These are phyloP conservation scores for Penicillium hesseltinei DNA, from an alignment of 2,329 filamentous ascomycete genomes.

Conservation along the genomic window DNA sequence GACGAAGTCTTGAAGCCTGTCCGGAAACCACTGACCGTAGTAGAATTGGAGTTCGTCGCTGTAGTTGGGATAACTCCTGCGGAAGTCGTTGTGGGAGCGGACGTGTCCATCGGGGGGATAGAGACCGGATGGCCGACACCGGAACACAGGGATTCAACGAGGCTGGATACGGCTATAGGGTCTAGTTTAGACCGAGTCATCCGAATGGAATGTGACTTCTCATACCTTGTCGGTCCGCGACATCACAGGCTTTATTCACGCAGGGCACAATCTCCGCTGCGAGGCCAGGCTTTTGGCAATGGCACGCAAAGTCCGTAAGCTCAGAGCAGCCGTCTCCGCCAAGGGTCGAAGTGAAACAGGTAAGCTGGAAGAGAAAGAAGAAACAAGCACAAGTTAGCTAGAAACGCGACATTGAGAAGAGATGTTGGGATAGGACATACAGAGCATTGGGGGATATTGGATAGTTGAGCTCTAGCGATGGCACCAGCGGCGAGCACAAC, in stretches of 20 bases:
- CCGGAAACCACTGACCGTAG: background rate
- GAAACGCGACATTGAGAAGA: background rate
- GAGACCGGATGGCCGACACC: constrained; percentile 2
- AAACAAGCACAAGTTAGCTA: background rate
- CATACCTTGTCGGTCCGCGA: constrained; percentile 3
- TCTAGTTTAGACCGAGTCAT: background rate
- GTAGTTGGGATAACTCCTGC: background rate
- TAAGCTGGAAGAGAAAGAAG: background rate
- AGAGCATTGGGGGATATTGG: constrained; percentile 6
- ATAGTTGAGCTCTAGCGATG: background rate
- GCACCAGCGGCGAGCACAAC: background rate
- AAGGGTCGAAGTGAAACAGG: constrained; percentile 1
- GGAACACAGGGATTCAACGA: constrained; percentile 2
- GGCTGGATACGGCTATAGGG: background rate
- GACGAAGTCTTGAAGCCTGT: background rate
- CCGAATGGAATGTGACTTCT: background rate
- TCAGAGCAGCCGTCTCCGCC: constrained; percentile 2
- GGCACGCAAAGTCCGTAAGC: constrained; percentile 2
- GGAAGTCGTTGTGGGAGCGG: background rate
- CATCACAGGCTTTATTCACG: constrained; percentile 3
- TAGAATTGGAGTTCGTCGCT: background rate
- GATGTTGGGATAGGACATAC: background rate
- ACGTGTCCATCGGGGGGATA: constrained; percentile 1
- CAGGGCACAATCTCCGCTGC: constrained; percentile 3
- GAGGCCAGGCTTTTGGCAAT: constrained; percentile 6